phyloP scores from a whole-genome alignment of 192 early-diverging fungal genomes.

The Martensiomyces pterosporus region DNA sequence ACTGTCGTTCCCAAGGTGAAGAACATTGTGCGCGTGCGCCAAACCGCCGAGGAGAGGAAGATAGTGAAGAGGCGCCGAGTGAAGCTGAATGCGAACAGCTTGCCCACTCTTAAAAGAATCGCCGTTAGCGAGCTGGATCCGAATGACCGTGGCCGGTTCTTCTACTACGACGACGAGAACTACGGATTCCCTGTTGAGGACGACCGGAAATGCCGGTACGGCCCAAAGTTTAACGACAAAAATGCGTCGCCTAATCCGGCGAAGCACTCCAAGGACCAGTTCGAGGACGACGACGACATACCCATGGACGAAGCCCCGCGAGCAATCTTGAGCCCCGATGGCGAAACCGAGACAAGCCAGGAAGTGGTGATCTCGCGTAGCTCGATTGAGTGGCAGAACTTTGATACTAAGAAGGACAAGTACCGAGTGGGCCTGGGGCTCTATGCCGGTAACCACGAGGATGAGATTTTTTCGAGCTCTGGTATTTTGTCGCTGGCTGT shows the following conservation, averaged over 20 bases:
- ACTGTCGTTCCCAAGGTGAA: constrained; percentile 31
- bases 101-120: constrained; percentile 26
- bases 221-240: constrained; percentile 12
- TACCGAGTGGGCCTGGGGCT: constrained; percentile 31
- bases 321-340: constrained; percentile 11
- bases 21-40: constrained; percentile 42
- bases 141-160: constrained; percentile 24
- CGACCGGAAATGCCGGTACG: constrained; percentile 15
- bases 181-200: constrained; percentile 29
- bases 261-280: constrained; percentile 13
- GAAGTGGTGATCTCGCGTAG: constrained; percentile 29
- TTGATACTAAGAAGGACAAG: constrained; percentile 8
- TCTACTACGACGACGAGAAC: constrained; percentile 44
- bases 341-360: constrained; percentile 4
- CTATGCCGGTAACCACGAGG: constrained; percentile 11
- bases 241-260: not conserved
- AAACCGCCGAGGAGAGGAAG: constrained; percentile 41
- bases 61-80: constrained; percentile 29
- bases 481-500: constrained; percentile 25
- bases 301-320: constrained; percentile 11
- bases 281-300: constrained; percentile 40
- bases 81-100: not conserved
- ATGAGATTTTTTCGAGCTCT: constrained; percentile 14
- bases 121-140: constrained; percentile 24
- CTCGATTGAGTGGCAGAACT: constrained; percentile 28